Base-by-base conservation (phyloP, 768 basidiomycete species). In the Suillus cothurnatus region DNA sequence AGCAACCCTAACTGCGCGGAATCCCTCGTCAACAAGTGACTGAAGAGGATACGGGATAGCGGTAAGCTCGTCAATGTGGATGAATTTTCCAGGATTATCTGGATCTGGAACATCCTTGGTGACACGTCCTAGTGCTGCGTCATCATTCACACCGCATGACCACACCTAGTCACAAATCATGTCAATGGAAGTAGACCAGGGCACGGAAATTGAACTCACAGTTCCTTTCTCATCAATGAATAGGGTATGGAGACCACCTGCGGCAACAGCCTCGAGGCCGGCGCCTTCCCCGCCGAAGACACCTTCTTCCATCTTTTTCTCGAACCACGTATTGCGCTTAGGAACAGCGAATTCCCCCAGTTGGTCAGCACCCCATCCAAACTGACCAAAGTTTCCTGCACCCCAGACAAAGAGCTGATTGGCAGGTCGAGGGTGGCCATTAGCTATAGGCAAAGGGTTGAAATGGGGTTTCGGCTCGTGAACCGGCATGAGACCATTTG, bases 361-460 rank as follows among this genome's bases (percentile, higher is more conserved):
- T 58, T 80, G 73, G 68, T 89, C 86, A 5, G 88, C 87, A 43
- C 97, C 97, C 81, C 97, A 86, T 38, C 96, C 97, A 71, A 97
- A 91, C 76, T 99, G 96, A 36, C 95, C 96, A 79, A 95, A 94
- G 77, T 97, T 95, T 32, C 95, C 95, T 14, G 90, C 88, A 8
- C 97, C 97, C 86, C 93, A 98, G 9, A 86, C 89, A 68, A 95
- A 97, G 21, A 95, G 81, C 49, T 89, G 84, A 17, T 87, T 83
- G 39, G 89, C 82, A 23, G 94, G 94, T 52, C 88, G 84, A 53
- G 80, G 70, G 63, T 85, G 84, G 56, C 80, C 72, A 11, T 86
- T 85, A 34, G 87, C 82, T 8, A 80, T 76, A 19, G 91, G 92
- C 4, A 94, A 80, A 9, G 86, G 79, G 69, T 90, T 91, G 71